These are phyloP conservation scores for Termitomyces eurrhizus DNA, from an alignment of 768 basidiomycete species.

Conservation along the genomic window DNA sequence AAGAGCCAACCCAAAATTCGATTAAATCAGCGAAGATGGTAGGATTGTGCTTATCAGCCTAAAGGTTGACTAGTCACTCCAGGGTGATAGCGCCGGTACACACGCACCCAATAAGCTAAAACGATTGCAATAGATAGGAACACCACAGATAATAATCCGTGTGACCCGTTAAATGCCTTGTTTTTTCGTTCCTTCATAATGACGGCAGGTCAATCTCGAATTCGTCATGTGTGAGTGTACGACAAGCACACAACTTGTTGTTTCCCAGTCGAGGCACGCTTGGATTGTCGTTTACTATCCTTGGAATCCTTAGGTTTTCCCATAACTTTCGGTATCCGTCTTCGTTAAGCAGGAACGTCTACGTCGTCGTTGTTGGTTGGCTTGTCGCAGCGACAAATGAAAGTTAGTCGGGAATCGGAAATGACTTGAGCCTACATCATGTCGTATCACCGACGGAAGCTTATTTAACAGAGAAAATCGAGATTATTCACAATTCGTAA, in stretches of 20 bases:
- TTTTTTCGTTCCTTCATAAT: background rate
- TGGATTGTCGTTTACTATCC: conserved; percentile 9
- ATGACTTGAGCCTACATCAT: too few relatives aligned
- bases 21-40: conserved; percentile 22
- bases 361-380: background rate
- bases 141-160: conserved; percentile 6
- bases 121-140: conserved; percentile 8
- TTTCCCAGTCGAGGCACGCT: conserved; percentile 2
- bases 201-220: background rate
- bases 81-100: background rate
- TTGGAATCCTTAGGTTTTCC: conserved; percentile 1
- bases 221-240: background rate
- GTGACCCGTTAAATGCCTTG: background rate
- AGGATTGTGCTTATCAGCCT: conserved; percentile 10
- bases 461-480: too few relatives aligned
- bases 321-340: conserved; percentile 2
- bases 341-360: background rate
- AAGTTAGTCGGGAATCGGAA: background rate
- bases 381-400: background rate
- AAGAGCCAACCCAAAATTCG: conserved; percentile 37
- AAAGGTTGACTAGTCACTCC: background rate
- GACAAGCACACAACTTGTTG: conserved; percentile 4
- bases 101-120: conserved; percentile 13
- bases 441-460: too few relatives aligned
- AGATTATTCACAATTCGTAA: too few relatives aligned